Percentiles rank a stretch among this genome's conserved stretches.
phyloP scores from a whole-genome alignment of 2,329 filamentous ascomycete genomes.

The Ophiostoma pallidulum region DNA sequence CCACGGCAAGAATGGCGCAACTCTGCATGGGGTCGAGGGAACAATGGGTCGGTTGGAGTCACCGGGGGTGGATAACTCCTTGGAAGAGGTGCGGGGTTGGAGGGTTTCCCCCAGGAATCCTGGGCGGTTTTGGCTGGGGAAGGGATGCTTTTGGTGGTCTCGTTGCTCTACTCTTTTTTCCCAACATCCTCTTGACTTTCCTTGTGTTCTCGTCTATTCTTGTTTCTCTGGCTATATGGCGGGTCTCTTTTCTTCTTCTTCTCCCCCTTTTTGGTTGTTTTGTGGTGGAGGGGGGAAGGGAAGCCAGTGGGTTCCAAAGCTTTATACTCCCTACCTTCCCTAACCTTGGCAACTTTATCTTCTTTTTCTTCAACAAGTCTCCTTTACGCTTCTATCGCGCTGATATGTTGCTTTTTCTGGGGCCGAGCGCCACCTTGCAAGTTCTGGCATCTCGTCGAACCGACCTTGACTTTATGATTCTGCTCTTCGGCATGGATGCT shows the following conservation, averaged over 20 bases:
- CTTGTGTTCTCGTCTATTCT: not conserved
- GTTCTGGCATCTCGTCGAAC: no score
- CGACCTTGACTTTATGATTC: no score
- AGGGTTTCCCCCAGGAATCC: no score
- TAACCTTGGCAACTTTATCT: not conserved
- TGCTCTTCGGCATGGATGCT: no score
- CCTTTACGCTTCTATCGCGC: not conserved
- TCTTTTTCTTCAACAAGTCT: not conserved
- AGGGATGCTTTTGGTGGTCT: no score
- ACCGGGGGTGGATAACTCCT: slow-evolving; percentile 31
- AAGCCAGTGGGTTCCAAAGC: slow-evolving; percentile 1
- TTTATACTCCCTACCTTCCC: not conserved
- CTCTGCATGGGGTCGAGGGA: slow-evolving; percentile 44
- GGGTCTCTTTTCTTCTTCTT: not conserved
- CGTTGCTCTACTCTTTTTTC: no score
- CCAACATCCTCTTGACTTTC: no score
- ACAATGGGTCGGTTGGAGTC: slow-evolving; percentile 39
- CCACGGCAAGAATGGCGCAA: slow-evolving; percentile 49
- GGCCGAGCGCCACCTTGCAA: not conserved
- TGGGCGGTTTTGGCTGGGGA: no score
- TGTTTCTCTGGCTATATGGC: not conserved
- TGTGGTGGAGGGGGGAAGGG: not conserved
- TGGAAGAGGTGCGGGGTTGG: no score
- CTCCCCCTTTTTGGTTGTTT: no score
- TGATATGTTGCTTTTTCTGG: no score